Percentiles rank a stretch among this genome's conserved stretches.
Evolutionary conservation across 495 filamentous ascomycete genomes (phyloP).

Genomic region (Penicillium angulare): DNA sequence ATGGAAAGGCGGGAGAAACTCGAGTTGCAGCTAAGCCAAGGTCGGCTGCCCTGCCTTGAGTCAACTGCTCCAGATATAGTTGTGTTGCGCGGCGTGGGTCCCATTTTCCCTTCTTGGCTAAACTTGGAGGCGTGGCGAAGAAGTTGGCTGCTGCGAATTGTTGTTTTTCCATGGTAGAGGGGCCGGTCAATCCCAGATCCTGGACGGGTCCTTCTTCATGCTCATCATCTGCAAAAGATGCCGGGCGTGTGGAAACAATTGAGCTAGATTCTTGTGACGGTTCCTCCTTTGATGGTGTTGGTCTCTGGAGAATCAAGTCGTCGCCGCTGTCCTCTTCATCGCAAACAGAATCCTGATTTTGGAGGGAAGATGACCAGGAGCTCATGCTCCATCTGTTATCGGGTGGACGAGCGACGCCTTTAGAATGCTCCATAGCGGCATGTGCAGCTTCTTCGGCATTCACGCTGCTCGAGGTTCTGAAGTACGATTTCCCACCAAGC

Average conservation of each 20-base stretch:
- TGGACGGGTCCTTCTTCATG: conserved; percentile 21
- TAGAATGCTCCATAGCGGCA: conserved; percentile 9
- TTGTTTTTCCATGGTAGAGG: conserved; percentile 12
- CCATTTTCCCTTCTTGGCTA: conserved; percentile 52
- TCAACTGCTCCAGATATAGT: conserved; percentile 53
- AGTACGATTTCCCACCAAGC: conserved; percentile 46
- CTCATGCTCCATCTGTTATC: conserved; percentile 50
- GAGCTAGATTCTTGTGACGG: conserved; percentile 12
- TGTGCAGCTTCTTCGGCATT: conserved; percentile 30
- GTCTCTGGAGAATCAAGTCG: conserved; percentile 1
- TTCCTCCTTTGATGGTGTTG: neutral
- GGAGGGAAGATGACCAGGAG: conserved; percentile 51
- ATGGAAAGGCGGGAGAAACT: neutral
- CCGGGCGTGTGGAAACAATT: conserved; percentile 20
- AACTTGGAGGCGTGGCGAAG: conserved; percentile 37
- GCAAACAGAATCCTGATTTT: conserved; percentile 39
- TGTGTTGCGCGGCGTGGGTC: conserved; percentile 53
- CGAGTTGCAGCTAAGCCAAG: neutral
- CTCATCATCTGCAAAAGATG: conserved; percentile 18
- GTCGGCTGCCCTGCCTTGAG: conserved; percentile 20
- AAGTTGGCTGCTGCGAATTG: conserved; percentile 1
- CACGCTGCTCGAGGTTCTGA: conserved; percentile 30
- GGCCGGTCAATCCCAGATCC: conserved; percentile 18
- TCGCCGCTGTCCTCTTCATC: conserved; percentile 32
- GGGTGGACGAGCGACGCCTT: conserved; percentile 13